Base-by-base conservation (phyloP, 495 filamentous ascomycete species). In the Trichoderma asperelloides region DNA sequence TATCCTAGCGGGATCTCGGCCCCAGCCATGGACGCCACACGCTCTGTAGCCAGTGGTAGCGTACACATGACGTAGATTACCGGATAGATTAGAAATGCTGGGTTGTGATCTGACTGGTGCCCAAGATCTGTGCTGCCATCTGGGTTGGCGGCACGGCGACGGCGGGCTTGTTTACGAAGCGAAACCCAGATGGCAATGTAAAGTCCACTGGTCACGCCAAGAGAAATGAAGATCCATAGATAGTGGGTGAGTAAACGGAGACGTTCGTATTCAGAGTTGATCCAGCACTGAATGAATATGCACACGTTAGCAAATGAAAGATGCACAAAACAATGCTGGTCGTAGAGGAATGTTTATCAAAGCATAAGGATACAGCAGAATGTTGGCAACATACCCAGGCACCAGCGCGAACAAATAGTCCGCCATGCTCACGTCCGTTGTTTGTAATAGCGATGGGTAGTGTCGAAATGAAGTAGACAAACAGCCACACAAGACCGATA, bases 221-320 rank as follows among this genome's bases (percentile, higher is more conserved):
- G 84, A 65, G 84, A 79, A 60, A 91, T 75, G 77, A 92, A 91
- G 75, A 92, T 90, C 84, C 87, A 93, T 69, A 92, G 81, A 71
- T 93, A 93, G 71, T 93, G 90, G 23, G 88, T 83, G 80, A 84
- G 86, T 0, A 93, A 82, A 69, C 89, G 89, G 49, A 86, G 78
- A 7, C 74, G 70, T 66, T 86, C 81, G 74, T 86, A 90, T 1
- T 81, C 74, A 47, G 79, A 73, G 69, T 83, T 88, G 40, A 92
- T 84, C 89, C 89, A 91, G 75, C 89, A 92, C 89, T 89, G 68
- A 2, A 41, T 37, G 23, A 66, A 45, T 62, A 30, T n/a, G 40
- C 18, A 16, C 41, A 51, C 6, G 47, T 51, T 51, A 51, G 47
- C 47, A 21, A 51, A 2, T 25, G 12, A 47, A n/a, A 18, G 1